phyloP scores from a whole-genome alignment of 106 monocot genomes.

The Allium cepa region DNA sequence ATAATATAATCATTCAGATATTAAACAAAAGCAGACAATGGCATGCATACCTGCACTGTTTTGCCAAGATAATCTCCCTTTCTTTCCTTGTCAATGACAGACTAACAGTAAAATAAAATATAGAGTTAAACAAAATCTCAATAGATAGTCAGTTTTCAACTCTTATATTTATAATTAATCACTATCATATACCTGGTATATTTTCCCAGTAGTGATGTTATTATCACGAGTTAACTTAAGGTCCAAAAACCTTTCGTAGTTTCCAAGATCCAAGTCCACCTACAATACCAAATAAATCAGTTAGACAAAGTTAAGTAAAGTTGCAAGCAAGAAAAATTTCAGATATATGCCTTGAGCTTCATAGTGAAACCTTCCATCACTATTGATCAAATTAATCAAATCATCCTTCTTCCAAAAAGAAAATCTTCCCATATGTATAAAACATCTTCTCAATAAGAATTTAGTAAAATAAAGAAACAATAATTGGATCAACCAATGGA shows the following conservation, averaged over 20 bases:
- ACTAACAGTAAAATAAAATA: constrained; percentile 17
- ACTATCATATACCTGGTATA: constrained; percentile 39
- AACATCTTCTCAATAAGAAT: no score
- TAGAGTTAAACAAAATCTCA: not conserved
- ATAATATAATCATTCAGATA: no score
- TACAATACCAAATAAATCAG: constrained; percentile 4
- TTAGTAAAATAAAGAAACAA: no score
- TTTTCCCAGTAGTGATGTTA: constrained; percentile 66
- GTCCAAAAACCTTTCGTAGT: constrained; percentile 57
- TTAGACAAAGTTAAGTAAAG: not conserved
- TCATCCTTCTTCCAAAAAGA: no score
- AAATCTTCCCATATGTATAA: no score
- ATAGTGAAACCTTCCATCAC: no score
- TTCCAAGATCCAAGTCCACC: constrained; percentile 67
- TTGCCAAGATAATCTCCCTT: constrained; percentile 67
- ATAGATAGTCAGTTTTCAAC: not conserved
- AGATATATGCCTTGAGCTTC: no score
- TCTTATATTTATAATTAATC: not conserved
- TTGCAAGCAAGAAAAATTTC: not conserved
- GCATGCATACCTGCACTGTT: constrained; percentile 56
- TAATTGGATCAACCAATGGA: no score
- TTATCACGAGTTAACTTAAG: constrained; percentile 52
- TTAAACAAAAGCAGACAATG: not conserved
- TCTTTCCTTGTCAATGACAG: constrained; percentile 64
- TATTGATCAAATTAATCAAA: no score